Evolutionary conservation across 352 stramenopile genomes (phyloP).

Genomic region (Pythium folliculosum): DNA sequence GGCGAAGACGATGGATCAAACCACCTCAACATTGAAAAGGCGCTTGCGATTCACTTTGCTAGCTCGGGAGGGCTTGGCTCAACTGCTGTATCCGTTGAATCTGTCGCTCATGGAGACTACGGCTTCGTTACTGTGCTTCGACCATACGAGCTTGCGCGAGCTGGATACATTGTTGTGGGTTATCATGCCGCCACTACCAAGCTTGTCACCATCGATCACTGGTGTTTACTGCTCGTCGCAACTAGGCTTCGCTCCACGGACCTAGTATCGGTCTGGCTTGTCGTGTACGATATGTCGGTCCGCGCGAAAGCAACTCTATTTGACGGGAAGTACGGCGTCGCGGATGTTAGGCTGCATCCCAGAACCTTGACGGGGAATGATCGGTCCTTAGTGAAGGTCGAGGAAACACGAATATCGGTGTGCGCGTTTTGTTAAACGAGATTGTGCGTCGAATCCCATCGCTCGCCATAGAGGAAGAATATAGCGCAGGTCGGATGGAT

Average conservation of each 20-base stretch:
- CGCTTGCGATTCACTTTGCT: not conserved
- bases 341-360: not conserved
- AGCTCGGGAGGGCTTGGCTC: not conserved
- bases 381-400: not conserved
- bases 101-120: not conserved
- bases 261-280: not conserved
- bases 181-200: not conserved
- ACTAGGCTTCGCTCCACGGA: not conserved
- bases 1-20: not conserved
- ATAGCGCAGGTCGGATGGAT: too few species aligned
- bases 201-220: not conserved
- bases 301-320: not conserved
- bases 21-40: not conserved
- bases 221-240: not conserved
- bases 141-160: not conserved
- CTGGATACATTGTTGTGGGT: not conserved
- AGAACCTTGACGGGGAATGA: not conserved
- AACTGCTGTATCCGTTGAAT: not conserved
- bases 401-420: not conserved
- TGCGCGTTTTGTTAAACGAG: not conserved
- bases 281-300: not conserved
- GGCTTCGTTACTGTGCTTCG: not conserved
- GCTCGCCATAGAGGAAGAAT: too few species aligned
- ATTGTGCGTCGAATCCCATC: too few species aligned
- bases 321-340: not conserved